phyloP scores from a whole-genome alignment of 2,329 filamentous ascomycete genomes.

The Cladosporium sp. region DNA sequence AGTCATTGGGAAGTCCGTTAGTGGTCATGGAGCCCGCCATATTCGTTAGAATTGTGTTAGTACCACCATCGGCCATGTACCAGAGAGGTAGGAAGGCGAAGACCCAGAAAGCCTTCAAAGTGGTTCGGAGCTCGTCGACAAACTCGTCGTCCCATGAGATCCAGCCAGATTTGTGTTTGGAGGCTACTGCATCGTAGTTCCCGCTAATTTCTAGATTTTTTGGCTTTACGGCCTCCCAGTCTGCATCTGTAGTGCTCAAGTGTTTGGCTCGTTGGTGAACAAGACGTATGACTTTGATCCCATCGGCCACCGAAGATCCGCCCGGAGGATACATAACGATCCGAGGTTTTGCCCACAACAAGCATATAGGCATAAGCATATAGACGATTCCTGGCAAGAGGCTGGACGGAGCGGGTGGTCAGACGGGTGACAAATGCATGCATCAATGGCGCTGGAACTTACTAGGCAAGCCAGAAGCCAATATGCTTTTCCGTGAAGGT shows the following conservation, averaged over 20 bases:
- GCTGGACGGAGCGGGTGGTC: not conserved
- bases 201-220: no score
- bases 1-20: constrained; percentile 38
- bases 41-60: not conserved
- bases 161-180: not conserved
- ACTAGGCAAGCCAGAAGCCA: constrained; percentile 60
- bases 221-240: no score
- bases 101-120: constrained; percentile 49
- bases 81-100: constrained; percentile 48
- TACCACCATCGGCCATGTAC: constrained; percentile 8
- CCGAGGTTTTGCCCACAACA: constrained; percentile 21
- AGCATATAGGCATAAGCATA: constrained; percentile 35
- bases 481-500: constrained; percentile 59
- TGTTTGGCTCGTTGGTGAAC: no score
- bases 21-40: constrained; percentile 19
- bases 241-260: no score
- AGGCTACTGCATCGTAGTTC: not conserved
- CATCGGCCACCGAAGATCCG: constrained; percentile 18
- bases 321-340: constrained; percentile 20
- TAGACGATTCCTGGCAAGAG: constrained; percentile 57
- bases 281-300: constrained; percentile 17
- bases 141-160: constrained; percentile 60
- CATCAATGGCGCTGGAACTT: not conserved
- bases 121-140: constrained; percentile 56
- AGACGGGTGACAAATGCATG: not conserved